Conservation (phyloP, 1,139 yeast genomes). For the Sugiyamaella japonica region DNA sequence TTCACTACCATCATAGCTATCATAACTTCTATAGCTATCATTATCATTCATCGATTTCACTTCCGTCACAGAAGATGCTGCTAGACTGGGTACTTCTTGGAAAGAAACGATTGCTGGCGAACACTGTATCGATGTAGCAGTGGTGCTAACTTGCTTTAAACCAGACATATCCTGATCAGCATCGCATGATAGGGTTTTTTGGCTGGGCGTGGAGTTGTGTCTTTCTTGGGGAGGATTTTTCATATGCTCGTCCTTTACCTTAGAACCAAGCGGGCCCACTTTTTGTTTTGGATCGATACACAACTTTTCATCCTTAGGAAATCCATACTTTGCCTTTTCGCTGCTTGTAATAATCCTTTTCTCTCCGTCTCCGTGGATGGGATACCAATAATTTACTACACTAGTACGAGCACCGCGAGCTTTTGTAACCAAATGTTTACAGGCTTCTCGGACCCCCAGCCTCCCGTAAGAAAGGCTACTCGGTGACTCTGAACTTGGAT, state of each 20-base stretch:
- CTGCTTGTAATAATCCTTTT: background rate
- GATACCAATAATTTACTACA: conserved; percentile 1
- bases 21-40: background rate
- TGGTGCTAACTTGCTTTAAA: background rate
- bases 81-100: background rate
- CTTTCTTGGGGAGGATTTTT: background rate
- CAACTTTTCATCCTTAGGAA: background rate
- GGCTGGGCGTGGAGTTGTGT: background rate
- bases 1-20: background rate
- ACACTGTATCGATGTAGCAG: background rate
- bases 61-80: background rate
- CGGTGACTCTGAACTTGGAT: background rate
- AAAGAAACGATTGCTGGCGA: background rate
- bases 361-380: background rate
- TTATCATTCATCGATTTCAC: background rate
- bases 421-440: background rate
- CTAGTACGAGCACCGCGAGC: conserved; percentile 1
- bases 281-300: background rate
- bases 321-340: background rate
- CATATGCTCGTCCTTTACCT: background rate
- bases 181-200: background rate
- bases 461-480: background rate
- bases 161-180: background rate
- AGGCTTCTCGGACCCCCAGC: background rate
- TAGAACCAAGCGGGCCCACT: background rate